Evolutionary conservation across 1,139 yeast species (phyloP).

Genomic region (Debaryomyces subglobosus): DNA sequence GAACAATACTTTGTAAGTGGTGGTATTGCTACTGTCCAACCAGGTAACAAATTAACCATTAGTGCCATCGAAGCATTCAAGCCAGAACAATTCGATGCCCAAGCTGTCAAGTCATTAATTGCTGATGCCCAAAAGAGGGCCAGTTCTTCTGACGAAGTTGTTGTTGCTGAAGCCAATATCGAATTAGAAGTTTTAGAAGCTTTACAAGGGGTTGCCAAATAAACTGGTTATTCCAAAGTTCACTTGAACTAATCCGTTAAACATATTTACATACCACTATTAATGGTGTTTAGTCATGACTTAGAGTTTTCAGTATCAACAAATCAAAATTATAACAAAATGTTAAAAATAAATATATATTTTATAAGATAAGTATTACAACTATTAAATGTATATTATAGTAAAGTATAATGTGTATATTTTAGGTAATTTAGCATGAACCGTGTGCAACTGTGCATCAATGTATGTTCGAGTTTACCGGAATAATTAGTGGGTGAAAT

Average conservation of each 20-base stretch:
- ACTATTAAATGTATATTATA: constrained; percentile 8
- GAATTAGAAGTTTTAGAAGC: constrained; percentile 97
- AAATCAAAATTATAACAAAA: constrained; percentile 1
- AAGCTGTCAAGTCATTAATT: constrained; percentile 77
- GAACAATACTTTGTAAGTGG: constrained; percentile 92
- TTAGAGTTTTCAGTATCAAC: constrained; percentile 8
- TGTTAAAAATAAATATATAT: constrained; percentile 5
- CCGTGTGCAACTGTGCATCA: background rate
- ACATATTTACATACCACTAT: constrained; percentile 10
- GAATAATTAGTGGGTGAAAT: constrained; percentile 9
- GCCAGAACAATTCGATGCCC: constrained; percentile 83
- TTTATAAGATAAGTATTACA: constrained; percentile 6
- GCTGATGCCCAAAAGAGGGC: constrained; percentile 96
- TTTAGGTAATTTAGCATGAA: background rate
- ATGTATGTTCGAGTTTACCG: background rate
- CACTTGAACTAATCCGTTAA: constrained; percentile 1
- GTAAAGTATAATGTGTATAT: background rate
- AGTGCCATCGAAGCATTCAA: constrained; percentile 97
- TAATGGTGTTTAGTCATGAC: constrained; percentile 13
- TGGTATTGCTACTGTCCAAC: constrained; percentile 96
- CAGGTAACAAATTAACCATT: constrained; percentile 88
- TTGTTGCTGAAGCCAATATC: constrained; percentile 92
- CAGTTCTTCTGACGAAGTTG: constrained; percentile 79
- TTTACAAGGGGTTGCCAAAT: constrained; percentile 85
- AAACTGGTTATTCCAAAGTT: constrained; percentile 18